phyloP scores from a whole-genome alignment of 2,329 filamentous ascomycete species.

The Cercospora sojina region DNA sequence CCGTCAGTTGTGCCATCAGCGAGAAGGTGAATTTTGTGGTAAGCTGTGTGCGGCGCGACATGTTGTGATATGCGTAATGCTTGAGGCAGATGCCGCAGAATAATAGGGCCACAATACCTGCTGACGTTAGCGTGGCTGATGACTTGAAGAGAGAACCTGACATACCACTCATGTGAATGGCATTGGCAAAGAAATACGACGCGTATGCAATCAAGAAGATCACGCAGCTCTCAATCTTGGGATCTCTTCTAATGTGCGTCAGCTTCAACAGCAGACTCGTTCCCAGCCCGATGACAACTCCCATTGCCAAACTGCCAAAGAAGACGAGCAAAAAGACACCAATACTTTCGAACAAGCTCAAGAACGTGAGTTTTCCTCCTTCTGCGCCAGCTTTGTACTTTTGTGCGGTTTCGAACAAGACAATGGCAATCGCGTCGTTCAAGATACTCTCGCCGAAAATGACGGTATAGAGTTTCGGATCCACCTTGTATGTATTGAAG shows the following conservation, averaged over 20 bases:
- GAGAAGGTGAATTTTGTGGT: conserved; percentile 98
- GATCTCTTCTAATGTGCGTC: conserved; percentile 85
- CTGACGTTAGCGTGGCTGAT: conserved; percentile 13
- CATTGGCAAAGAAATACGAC: conserved; percentile 97
- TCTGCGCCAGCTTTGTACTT: conserved; percentile 77
- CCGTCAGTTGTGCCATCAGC: conserved; percentile 87
- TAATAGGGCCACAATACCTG: conserved; percentile 90
- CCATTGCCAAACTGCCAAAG: conserved; percentile 89
- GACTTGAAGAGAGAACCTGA: conserved; percentile 10
- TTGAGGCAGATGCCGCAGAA: conserved; percentile 99
- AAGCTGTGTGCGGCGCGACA: conserved; percentile 94
- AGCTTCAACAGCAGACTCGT: conserved; percentile 91
- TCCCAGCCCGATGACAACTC: conserved; percentile 78
- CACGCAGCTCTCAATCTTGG: conserved; percentile 95
- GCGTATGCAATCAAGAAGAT: conserved; percentile 93
- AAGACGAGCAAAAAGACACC: conserved; percentile 95
- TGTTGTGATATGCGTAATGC: conserved; percentile 99
- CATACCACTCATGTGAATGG: conserved; percentile 90
- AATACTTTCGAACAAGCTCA: conserved; percentile 85
- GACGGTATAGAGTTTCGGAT: conserved; percentile 96
- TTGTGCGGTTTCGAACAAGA: conserved; percentile 96
- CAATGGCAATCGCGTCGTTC: conserved; percentile 97
- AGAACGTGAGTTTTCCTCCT: conserved; percentile 67
- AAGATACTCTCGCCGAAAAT: conserved; percentile 98
- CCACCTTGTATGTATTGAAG: conserved; percentile 99